Conservation (phyloP, 2,329 filamentous ascomycete genomes). For the Colletotrichum gloeosporioides region DNA sequence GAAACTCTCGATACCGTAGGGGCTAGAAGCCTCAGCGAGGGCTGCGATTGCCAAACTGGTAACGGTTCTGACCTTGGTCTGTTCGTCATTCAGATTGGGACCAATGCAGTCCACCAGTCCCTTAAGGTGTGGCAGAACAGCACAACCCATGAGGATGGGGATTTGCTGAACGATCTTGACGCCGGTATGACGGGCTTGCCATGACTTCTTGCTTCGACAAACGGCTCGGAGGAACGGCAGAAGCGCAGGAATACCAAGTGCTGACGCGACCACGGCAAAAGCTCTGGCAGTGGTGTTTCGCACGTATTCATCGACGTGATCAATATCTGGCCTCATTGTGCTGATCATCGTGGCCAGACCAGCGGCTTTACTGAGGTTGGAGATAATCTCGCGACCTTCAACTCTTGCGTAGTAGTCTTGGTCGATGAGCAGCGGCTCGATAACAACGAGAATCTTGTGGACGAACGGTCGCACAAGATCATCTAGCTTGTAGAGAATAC, state of each 20-base stretch:
- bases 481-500: conserved; percentile 97
- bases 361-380: conserved; percentile 94
- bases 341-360: conserved; percentile 99
- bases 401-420: conserved; percentile 99
- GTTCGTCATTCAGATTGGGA: conserved; percentile 94
- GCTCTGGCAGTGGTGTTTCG: conserved; percentile 96
- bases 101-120: conserved; percentile 96
- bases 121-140: conserved; percentile 92
- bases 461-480: conserved; percentile 95
- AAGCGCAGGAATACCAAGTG: conserved; percentile 92
- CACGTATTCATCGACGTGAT: conserved; percentile 98
- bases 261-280: conserved; percentile 96
- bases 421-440: conserved; percentile 98
- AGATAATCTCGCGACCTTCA: conserved; percentile 98
- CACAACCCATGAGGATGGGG: conserved; percentile 97
- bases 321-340: conserved; percentile 98
- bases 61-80: conserved; percentile 96
- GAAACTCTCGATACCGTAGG: conserved; percentile 98
- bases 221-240: conserved; percentile 95
- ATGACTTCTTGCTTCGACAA: conserved; percentile 97
- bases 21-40: conserved; percentile 93
- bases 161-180: conserved; percentile 99
- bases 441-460: conserved; percentile 98
- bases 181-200: conserved; percentile 96
- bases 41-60: conserved; percentile 95